Evolutionary conservation across 495 filamentous ascomycete genomes (phyloP).

Genomic region (Penicillium alfredii): DNA sequence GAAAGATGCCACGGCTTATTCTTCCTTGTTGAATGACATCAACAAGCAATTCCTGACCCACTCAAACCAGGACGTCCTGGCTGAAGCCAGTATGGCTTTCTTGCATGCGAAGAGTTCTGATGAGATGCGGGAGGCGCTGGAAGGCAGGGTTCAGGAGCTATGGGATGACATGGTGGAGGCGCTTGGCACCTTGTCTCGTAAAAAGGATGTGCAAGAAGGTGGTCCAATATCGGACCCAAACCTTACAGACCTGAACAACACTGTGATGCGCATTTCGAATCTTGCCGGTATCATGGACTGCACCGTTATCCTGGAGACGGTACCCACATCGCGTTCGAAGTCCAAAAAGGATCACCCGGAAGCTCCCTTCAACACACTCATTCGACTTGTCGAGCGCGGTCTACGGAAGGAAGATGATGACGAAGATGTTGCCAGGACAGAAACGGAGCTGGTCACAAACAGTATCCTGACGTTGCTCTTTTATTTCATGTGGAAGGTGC

Average conservation of each 20-base stretch:
- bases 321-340: conserved; percentile 38
- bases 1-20: conserved; percentile 76
- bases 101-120: conserved; percentile 80
- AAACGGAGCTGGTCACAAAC: conserved; percentile 67
- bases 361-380: conserved; percentile 60
- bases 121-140: conserved; percentile 77
- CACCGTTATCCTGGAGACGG: conserved; percentile 62
- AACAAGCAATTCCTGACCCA: conserved; percentile 90
- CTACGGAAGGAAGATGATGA: conserved; percentile 50
- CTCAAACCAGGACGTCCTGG: conserved; percentile 75
- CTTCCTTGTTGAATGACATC: conserved; percentile 82
- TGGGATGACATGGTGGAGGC: conserved; percentile 79
- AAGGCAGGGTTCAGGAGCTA: conserved; percentile 68
- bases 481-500: conserved; percentile 94
- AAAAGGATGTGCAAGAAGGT: conserved; percentile 56
- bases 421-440: conserved; percentile 59
- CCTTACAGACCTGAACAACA: conserved; percentile 67
- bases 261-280: conserved; percentile 76
- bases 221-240: conserved; percentile 54
- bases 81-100: conserved; percentile 74
- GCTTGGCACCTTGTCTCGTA: conserved; percentile 60
- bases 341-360: conserved; percentile 40
- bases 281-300: conserved; percentile 76
- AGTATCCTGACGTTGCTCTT: conserved; percentile 69
- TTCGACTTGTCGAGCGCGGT: conserved; percentile 62